phyloP scores from a whole-genome alignment of 2,329 filamentous ascomycete genomes.

The Pseudogymnoascus sp. region DNA sequence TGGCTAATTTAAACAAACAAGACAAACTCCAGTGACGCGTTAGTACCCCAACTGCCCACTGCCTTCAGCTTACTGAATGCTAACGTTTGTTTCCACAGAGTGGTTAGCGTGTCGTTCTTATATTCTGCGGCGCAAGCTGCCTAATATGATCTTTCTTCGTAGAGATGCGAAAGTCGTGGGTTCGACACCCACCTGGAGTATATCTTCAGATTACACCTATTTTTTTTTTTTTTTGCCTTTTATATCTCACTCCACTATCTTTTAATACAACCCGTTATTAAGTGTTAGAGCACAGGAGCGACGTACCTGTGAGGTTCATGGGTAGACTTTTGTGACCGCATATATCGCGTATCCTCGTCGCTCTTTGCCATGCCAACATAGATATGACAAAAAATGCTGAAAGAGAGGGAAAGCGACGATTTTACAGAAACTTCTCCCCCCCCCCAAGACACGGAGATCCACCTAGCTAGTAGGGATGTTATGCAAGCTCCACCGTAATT shows the following conservation, averaged over 20 bases:
- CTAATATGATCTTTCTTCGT: constrained; percentile 24
- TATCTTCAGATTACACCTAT: constrained; percentile 13
- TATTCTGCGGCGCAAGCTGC: constrained; percentile 22
- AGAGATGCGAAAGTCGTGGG: constrained; percentile 34
- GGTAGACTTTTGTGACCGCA: neutral
- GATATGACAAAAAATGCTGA: neutral
- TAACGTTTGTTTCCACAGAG: constrained; percentile 22
- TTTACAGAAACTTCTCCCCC: constrained; percentile 2
- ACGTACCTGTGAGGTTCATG: neutral
- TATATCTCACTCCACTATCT: neutral
- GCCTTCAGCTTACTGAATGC: constrained; percentile 7
- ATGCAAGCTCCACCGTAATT: neutral
- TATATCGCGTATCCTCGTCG: neutral
- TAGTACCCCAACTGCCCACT: constrained; percentile 8
- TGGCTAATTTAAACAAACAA: constrained; percentile 9
- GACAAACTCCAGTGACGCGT: constrained; percentile 9
- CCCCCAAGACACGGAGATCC: neutral
- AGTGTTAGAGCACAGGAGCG: neutral
- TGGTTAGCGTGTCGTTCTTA: constrained; percentile 35
- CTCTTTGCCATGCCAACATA: neutral
- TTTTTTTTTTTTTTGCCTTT: constrained; percentile 6
- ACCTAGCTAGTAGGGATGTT: neutral
- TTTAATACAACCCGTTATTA: neutral
- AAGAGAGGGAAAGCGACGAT: neutral
- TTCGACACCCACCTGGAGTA: constrained; percentile 32